phyloP scores from a whole-genome alignment of 2,329 filamentous ascomycete species.

The Apiospora hydei region DNA sequence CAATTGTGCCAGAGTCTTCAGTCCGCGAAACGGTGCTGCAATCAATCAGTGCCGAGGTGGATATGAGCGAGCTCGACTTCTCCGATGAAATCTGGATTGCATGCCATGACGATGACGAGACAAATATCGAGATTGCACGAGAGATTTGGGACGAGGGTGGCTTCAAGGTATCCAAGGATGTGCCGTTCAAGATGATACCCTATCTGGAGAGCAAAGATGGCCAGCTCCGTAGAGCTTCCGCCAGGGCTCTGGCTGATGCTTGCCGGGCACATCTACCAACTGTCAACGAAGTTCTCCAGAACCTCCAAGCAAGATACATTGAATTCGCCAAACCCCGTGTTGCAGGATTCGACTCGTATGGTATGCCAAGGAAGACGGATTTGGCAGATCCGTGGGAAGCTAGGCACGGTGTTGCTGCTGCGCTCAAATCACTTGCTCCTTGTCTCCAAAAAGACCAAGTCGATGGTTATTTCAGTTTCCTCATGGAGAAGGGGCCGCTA shows the following conservation, averaged over 20 bases:
- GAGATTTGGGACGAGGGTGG: conserved; percentile 97
- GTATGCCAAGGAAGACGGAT: conserved; percentile 91
- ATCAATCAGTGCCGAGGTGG: conserved; percentile 88
- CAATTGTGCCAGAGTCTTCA: conserved; percentile 78
- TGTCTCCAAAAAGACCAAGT: conserved; percentile 74
- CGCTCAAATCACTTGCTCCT: conserved; percentile 82
- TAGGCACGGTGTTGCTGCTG: conserved; percentile 85
- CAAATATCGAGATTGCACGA: conserved; percentile 82
- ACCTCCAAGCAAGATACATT: conserved; percentile 74
- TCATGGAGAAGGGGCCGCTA: conserved; percentile 87
- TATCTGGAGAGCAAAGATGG: conserved; percentile 83
- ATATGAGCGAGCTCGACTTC: conserved; percentile 85
- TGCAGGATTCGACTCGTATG: conserved; percentile 88
- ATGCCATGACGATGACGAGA: conserved; percentile 87
- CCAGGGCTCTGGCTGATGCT: conserved; percentile 80
- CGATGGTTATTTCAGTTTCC: conserved; percentile 80
- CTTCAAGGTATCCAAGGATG: conserved; percentile 71
- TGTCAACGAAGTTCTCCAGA: conserved; percentile 67
- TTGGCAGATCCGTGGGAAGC: conserved; percentile 89
- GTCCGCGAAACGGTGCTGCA: conserved; percentile 88
- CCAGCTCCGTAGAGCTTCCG: conserved; percentile 83
- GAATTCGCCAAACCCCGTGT: conserved; percentile 83
- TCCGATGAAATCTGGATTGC: conserved; percentile 94
- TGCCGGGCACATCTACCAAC: conserved; percentile 66
- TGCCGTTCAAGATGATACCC: conserved; percentile 72